phyloP scores from a whole-genome alignment of 73 alveolate species.

The Diophrys sp. region DNA sequence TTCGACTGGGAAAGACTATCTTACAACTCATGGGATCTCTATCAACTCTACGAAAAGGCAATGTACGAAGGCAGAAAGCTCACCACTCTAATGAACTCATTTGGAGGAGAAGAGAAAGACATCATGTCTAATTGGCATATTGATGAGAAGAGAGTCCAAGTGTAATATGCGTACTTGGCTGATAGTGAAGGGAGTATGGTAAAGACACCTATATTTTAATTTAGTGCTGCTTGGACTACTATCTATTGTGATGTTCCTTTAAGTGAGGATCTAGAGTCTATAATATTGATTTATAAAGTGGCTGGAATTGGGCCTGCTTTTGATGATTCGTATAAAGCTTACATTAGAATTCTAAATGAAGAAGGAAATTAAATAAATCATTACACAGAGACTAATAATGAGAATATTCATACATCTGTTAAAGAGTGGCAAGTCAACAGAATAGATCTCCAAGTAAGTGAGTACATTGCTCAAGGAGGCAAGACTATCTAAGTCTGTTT shows the following conservation, averaged over 20 bases:
- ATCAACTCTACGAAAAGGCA: slow-evolving; percentile 35
- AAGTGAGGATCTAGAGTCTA: slow-evolving; percentile 4
- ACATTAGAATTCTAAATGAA: slow-evolving; percentile 5
- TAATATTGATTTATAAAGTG: slow-evolving; percentile 34
- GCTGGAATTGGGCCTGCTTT: slow-evolving; percentile 59
- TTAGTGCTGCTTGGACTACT: background rate
- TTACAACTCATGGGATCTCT: slow-evolving; percentile 14
- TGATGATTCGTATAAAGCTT: slow-evolving; percentile 38
- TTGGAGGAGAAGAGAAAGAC: slow-evolving; percentile 8
- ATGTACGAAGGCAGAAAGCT: background rate
- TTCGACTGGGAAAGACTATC: slow-evolving; percentile 49
- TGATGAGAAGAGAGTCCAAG: slow-evolving; percentile 28
- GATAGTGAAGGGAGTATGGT: slow-evolving; percentile 18
- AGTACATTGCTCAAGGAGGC: background rate
- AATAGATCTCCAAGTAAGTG: background rate
- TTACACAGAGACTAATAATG: background rate
- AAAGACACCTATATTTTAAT: slow-evolving; percentile 20
- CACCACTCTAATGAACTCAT: background rate
- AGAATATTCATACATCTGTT: background rate
- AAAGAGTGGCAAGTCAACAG: slow-evolving; percentile 9
- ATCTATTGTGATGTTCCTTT: slow-evolving; percentile 16
- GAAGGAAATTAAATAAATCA: background rate
- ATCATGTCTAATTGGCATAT: slow-evolving; percentile 25
- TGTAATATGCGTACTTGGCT: slow-evolving; percentile 21
- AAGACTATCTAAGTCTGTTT: slow-evolving; percentile 29